Conservation (phyloP, 2,329 filamentous ascomycete genomes). For the Didymella segeticola region DNA sequence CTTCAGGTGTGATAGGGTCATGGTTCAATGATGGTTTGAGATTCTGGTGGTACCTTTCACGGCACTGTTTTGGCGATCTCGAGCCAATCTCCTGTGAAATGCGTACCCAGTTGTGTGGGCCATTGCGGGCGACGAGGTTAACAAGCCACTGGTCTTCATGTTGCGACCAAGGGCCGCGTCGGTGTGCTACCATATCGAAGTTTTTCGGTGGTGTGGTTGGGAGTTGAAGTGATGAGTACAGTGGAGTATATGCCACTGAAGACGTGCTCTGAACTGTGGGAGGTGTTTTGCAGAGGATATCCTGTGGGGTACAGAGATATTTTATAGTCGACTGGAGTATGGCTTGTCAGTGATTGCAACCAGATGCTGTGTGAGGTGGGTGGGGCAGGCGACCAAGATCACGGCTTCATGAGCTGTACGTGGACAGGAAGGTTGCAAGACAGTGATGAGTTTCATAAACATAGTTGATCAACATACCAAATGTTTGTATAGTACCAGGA, state of each 20-base stretch:
- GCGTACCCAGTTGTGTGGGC: slow-evolving; percentile 86
- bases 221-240: background rate
- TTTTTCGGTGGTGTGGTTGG: slow-evolving; percentile 9
- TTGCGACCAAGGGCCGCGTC: slow-evolving; percentile 83
- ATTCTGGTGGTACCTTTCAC: slow-evolving; percentile 93
- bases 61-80: slow-evolving; percentile 90
- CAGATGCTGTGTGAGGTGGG: background rate
- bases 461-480: slow-evolving; percentile 8
- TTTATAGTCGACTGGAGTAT: background rate
- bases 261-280: background rate
- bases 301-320: no score
- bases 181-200: slow-evolving; percentile 60
- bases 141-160: slow-evolving; percentile 76
- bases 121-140: slow-evolving; percentile 72
- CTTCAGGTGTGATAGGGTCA: slow-evolving; percentile 80
- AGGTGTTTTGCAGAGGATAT: background rate
- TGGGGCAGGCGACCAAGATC: background rate
- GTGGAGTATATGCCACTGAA: slow-evolving; percentile 11
- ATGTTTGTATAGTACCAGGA: slow-evolving; percentile 10
- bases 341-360: slow-evolving; percentile 8
- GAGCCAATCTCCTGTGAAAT: slow-evolving; percentile 78
- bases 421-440: background rate
- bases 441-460: background rate
- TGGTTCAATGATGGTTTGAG: slow-evolving; percentile 81
- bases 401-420: background rate